phyloP scores from a whole-genome alignment of 805 yeast genomes.

The Hanseniaspora clermontiae region DNA sequence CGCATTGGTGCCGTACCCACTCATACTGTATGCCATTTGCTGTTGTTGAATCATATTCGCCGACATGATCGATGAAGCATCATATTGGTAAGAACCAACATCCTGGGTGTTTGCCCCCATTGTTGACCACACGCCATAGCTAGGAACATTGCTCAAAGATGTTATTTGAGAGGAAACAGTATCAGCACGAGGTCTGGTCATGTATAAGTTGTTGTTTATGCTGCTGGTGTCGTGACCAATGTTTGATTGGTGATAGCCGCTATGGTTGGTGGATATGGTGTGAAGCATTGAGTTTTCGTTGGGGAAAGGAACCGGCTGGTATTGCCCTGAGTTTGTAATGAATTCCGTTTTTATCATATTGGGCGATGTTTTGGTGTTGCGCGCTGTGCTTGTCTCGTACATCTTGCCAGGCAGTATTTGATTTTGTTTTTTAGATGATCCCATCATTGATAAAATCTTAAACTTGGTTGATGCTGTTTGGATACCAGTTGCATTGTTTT shows the following conservation, averaged over 20 bases:
- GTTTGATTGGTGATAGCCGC: neutral
- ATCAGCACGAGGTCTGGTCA: conserved; percentile 27
- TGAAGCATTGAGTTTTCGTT: neutral
- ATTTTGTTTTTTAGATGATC: conserved; percentile 11
- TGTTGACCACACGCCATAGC: conserved; percentile 17
- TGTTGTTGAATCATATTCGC: conserved; percentile 17
- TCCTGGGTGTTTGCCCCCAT: conserved; percentile 19
- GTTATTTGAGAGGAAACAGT: conserved; percentile 29
- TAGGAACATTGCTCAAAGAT: conserved; percentile 19
- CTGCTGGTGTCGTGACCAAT: neutral
- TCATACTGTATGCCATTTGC: conserved; percentile 9
- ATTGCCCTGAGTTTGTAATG: neutral
- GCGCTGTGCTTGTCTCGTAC: neutral
- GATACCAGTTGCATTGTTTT: neutral
- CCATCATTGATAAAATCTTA: conserved; percentile 12
- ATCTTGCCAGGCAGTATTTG: neutral
- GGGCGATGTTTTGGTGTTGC: neutral
- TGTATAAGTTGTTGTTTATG: conserved; percentile 11
- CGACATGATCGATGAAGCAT: conserved; percentile 17
- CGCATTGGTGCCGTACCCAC: neutral
- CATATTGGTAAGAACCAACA: conserved; percentile 19
- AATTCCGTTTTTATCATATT: neutral
- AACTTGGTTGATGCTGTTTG: conserved; percentile 2
- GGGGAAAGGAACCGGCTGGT: conserved; percentile 10
- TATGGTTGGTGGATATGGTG: neutral